Conservation (phyloP, 177 flowering plant species). For the Vitis hybrid region DNA sequence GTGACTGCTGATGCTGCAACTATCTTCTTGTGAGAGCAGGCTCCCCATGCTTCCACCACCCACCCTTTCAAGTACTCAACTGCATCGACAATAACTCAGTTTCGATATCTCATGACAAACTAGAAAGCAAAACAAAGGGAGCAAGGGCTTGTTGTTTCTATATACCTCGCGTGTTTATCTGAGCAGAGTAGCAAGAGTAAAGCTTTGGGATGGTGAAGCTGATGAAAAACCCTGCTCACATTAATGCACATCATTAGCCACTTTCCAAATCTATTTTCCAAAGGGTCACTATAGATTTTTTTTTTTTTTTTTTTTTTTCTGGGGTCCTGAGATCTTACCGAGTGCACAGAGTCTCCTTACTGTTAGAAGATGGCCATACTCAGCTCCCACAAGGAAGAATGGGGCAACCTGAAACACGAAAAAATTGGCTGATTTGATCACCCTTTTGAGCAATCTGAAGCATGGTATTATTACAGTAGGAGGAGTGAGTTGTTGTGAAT, state of each 20-base stretch:
- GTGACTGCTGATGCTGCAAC: conserved; percentile 67
- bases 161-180: conserved; percentile 59
- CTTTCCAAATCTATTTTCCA: no score
- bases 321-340: conserved; percentile 39
- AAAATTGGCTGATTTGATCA: background rate
- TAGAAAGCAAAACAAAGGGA: background rate
- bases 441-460: conserved; percentile 6
- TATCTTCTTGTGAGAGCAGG: conserved; percentile 81
- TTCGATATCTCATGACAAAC: conserved; percentile 7
- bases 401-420: conserved; percentile 22
- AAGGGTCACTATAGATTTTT: no score
- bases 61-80: conserved; percentile 45
- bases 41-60: conserved; percentile 67
- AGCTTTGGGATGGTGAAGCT: conserved; percentile 82
- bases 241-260: conserved; percentile 6
- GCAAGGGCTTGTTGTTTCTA: background rate
- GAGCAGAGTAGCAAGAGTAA: conserved; percentile 55
- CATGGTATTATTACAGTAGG: background rate
- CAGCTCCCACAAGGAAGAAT: conserved; percentile 73
- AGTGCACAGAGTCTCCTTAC: conserved; percentile 69
- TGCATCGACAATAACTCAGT: conserved; percentile 22
- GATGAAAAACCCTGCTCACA: conserved; percentile 69
- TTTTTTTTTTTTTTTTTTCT: no score
- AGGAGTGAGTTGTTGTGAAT: conserved; percentile 9
- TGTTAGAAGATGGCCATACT: conserved; percentile 84